Evolutionary conservation across 2,329 filamentous ascomycete genomes (phyloP), one percentile per base, ranked within the genome.

Genomic region (Phialemoniopsis sp.): DNA sequence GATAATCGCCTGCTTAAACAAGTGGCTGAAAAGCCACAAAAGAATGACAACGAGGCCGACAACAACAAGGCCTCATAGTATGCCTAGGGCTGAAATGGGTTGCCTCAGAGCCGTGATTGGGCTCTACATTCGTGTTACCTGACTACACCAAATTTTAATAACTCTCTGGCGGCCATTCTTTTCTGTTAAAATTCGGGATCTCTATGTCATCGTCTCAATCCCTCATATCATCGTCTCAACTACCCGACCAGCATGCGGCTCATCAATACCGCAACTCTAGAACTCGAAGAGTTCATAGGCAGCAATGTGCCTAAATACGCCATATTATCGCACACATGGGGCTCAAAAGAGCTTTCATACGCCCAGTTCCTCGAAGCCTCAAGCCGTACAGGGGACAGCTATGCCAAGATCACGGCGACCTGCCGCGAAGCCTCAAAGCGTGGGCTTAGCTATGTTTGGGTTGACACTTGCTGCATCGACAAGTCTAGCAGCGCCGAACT

Each of bases 381-480:
- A 13, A 30, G 7, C 15, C 9, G 7, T 13, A 36, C 12, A 30
- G 29, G n/a, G 26, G 17, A 16, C 5, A 38, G 45, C 12, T 41
- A 31, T 35, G 8, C 14, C 5, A 48, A 49, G 36, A 43, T 46
- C 13, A 7, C 13, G 4, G 15, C 26, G 1, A 16, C 32, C 2
- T 40, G 33, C 13, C 4, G 10, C 12, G 33, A 42, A 28, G 45
- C 45, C 5, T 10, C 13, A 13, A 3, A 28, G 2, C 29, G 38
- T 12, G 15, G 39, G 18, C 29, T 40, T n/a, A 6, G 19, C 10
- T 46, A 46, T 30, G 33, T 45, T n/a, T 49, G 48, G 46, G 18
- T 51, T n/a, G 48, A 49, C 35, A 51, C 43, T 2, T 51, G 48
- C 45, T 51, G 46, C 34, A 49, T 51, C 36, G 37, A 49, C 42